Base-by-base conservation (phyloP, 2,329 filamentous ascomycete species). In the Aspergillus versicolor region DNA sequence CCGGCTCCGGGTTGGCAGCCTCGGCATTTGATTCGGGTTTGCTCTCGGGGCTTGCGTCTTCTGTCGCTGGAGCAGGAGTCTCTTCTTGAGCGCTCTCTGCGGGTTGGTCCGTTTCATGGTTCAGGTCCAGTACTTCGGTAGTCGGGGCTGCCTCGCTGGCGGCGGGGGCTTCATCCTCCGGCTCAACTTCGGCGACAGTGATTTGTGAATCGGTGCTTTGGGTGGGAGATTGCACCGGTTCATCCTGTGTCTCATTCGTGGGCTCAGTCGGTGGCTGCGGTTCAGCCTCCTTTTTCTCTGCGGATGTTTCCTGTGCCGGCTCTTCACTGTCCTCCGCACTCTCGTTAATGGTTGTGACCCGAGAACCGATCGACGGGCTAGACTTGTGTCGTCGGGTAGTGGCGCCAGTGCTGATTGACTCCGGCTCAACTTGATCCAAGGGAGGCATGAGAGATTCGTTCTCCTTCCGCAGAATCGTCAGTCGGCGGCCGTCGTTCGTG, bases 341-440 rank as follows among this genome's bases (percentile, higher is more conserved):
- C 70, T 96, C 91, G 37, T 91, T 82, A 13, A 96, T 91, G 0
- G 91, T 94, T 1, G 87, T 86, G 19, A 96, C 89, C 4, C 88
- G 84, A 52, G 88, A 91, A 48, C 90, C 88, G 13, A 89, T 88
- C 13, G 90, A 93, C 22, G 90, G 89, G 62, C 88, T 92, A 71
- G 90, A 89, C 66, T 91, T 88, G 72, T 96, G 91, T 61, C 91
- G 84, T 69, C 92, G 87, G 5, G 91, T 93, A 67, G 91, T 95
- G 52, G 88, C 85, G 63, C 72, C 84, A 61, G 71, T 84, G 67
- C 73, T 84, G 70, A 77, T 79, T 63, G 75, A 82, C 74, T 62
- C 85, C 76, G 60, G 57, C 75, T 58, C 73, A 70, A 59, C 67
- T 57, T 64, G 64, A 38, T 68, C 63, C n/a, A 63, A 52, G 7